phyloP scores from a whole-genome alignment of 1,284 basidiomycete species.

The Rhizopogon parksii region DNA sequence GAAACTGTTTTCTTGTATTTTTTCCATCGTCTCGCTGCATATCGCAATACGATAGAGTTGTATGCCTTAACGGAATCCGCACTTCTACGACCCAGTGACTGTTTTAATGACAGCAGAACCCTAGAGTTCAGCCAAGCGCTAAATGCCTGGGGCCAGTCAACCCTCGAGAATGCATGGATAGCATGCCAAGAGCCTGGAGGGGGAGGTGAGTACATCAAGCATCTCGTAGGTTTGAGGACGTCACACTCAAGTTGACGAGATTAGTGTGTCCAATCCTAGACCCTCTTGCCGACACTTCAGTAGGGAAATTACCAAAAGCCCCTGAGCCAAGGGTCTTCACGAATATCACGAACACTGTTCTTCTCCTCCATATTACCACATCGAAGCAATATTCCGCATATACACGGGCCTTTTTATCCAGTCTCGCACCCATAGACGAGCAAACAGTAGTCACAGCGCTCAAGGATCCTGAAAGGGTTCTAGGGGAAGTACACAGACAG shows the following conservation, averaged over 20 bases:
- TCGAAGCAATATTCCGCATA: slow-evolving; percentile 46
- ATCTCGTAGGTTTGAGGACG: neutral
- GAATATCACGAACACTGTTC: slow-evolving; percentile 40
- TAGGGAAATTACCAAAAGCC: slow-evolving; percentile 34
- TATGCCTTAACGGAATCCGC: slow-evolving; percentile 35
- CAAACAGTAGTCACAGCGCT: slow-evolving; percentile 38
- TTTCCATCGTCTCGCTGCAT: slow-evolving; percentile 38
- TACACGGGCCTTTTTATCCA: slow-evolving; percentile 43
- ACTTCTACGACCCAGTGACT: slow-evolving; percentile 21
- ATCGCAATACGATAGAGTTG: slow-evolving; percentile 38
- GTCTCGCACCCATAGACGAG: slow-evolving; percentile 40
- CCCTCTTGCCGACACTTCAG: slow-evolving; percentile 40
- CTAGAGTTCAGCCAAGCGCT: slow-evolving; percentile 33
- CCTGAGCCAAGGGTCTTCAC: slow-evolving; percentile 31
- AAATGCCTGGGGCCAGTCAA: slow-evolving; percentile 40
- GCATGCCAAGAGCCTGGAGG: slow-evolving; percentile 39
- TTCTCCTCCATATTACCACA: slow-evolving; percentile 45
- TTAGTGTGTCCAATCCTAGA: slow-evolving; percentile 37
- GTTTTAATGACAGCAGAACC: slow-evolving; percentile 15
- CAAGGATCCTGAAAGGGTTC: slow-evolving; percentile 41
- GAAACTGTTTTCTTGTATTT: slow-evolving; percentile 39
- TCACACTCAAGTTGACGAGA: slow-evolving; percentile 6
- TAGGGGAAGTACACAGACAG: slow-evolving; percentile 40
- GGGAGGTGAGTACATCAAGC: slow-evolving; percentile 27
- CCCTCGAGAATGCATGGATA: slow-evolving; percentile 41